Evolutionary conservation across 148 eudicot species (phyloP), one percentile per base, ranked within the genome.

Genomic region (Camellia lanceoleosa): DNA sequence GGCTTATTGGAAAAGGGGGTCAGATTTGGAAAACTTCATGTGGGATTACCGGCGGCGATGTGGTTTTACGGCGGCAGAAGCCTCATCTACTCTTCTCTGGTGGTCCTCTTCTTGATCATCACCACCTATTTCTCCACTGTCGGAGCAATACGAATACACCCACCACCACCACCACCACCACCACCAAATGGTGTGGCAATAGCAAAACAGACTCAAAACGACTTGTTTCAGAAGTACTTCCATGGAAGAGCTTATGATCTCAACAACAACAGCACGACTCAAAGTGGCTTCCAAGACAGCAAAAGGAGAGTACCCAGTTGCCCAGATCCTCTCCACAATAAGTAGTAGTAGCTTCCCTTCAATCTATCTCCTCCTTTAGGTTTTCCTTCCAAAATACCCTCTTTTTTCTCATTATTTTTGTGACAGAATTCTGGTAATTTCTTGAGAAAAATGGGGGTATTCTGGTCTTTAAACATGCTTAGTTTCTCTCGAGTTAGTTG

Each of bases 301-400:
- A 90, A 89, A 75, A 68, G 98, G 84, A 88, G 70, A 65, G 89
- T 94, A 15, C 92, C 98, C 66, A 94, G 96, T 79, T 92, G 98
- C 87, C 97, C 97, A 81, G 98, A 94, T 89, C 92, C 91, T 83
- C 89, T 89, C 47, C 94, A 91, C 83, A 91, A 91, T 75, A 51
- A 86, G 83, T 74, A 83, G 79, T 7, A 16, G 12, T 44, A 11
- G 0, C 7, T 16, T 20, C 14, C 41, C 8, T 5, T 14, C 43
- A 16, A 30, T 49, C 4, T 16, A 13, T 76, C 5, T 73, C 19
- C 52, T 3, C 0, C 52, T 19, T n/a, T 4, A 19, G 63, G 30
- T 62, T 66, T 47, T 30, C 38, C 38, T 23, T 69, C 91, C 92
- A 92, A 84, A 88, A 92, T 87, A 94, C 96, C 96, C 93, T 80